Evolutionary conservation across 345 rosid species (phyloP), one percentile per base, ranked within the genome.

Genomic region (Excoecaria cochinchinensis): DNA sequence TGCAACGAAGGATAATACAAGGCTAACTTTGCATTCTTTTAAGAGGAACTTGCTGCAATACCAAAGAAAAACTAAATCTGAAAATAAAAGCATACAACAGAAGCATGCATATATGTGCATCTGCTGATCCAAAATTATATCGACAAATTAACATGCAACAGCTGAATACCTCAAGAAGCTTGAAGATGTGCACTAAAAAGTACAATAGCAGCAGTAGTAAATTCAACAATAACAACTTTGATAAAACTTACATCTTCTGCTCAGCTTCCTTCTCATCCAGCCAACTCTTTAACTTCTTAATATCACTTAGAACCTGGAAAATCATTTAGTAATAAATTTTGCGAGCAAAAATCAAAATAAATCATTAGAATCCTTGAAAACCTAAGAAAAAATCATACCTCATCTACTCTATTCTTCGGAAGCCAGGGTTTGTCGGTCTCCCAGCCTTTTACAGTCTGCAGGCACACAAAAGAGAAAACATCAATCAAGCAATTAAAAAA

Each of bases 351-450:
- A 50, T 67, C 24, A 13, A 31, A 38, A 61, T 46, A 46, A 57
- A 40, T 50, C 3, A 38, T 71, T 74, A 67, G 17, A 60, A 36
- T 55, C 68, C 65, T 5, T 8, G 36, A 47, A 52, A 24, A 19
- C 50, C 56, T 1, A 14, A 21, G 24, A 55, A 0, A 59, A 74
- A 63, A 62, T 69, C 72, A 31, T 12, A 96, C 99, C 98, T 92
- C 97, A 65, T 87, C 85, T 76, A 89, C 79, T 83, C 74, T 89
- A 50, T 85, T 89, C 80, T 85, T 91, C 5, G 97, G 97, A 85
- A 95, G 93, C 99, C 99, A 95, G 61, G 96, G 83, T 81, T 93
- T 95, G 67, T 87, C 86, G 6, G 78, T 72, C 79, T 87, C 92
- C 98, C 99, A 95, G 58, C 77, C 89, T 77, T 69, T 73, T 64